Conservation (phyloP, 2,329 filamentous ascomycete genomes). For the Aspergillus sp. region DNA sequence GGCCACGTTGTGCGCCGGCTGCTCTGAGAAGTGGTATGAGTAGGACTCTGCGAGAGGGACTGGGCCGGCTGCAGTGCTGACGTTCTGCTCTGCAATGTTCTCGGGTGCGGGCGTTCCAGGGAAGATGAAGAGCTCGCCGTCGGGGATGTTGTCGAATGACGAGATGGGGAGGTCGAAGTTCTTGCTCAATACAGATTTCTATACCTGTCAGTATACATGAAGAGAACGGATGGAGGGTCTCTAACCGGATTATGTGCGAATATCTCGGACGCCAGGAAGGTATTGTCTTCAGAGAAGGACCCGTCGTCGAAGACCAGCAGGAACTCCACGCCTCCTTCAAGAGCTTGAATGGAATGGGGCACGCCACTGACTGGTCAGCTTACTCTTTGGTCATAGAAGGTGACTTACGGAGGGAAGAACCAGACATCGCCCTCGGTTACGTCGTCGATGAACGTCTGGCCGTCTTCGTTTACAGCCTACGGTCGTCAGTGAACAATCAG, state of each 20-base stretch:
- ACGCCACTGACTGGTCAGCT: conserved; percentile 50
- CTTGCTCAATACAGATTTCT: conserved; percentile 55
- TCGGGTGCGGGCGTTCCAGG: conserved; percentile 64
- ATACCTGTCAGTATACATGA: background rate
- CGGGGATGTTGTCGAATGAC: conserved; percentile 63
- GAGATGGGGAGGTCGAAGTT: conserved; percentile 52
- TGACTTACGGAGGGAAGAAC: conserved; percentile 67
- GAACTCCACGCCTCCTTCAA: conserved; percentile 67
- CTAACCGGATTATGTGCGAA: conserved; percentile 44
- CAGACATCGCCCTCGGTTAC: conserved; percentile 74
- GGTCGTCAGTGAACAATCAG: background rate
- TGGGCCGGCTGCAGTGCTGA: conserved; percentile 60
- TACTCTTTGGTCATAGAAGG: background rate
- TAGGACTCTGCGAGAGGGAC: conserved; percentile 66
- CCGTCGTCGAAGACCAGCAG: conserved; percentile 63
- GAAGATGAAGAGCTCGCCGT: conserved; percentile 74
- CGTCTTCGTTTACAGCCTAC: conserved; percentile 52
- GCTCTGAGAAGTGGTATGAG: conserved; percentile 69
- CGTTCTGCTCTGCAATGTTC: conserved; percentile 65
- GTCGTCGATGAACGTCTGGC: conserved; percentile 75
- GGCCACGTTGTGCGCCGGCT: conserved; percentile 63
- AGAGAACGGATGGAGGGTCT: too few relatives aligned
- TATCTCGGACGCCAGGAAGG: conserved; percentile 68
- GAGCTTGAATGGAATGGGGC: conserved; percentile 73
- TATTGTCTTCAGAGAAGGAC: conserved; percentile 68